phyloP scores from a whole-genome alignment of 139 green algal genomes.

The Edaphochlamys debaryana region DNA sequence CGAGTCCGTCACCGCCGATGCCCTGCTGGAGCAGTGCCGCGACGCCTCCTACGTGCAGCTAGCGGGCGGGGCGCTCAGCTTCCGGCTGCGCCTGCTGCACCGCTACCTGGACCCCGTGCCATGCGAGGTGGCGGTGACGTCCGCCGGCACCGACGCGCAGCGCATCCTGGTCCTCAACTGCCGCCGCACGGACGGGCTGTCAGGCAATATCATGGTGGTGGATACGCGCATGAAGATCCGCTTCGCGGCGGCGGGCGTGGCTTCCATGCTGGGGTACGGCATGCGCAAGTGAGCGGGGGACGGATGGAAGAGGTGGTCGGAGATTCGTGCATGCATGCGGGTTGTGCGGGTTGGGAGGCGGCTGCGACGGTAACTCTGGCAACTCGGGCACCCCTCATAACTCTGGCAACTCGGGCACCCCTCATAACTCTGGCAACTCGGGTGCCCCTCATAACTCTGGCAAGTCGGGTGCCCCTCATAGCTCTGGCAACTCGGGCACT shows the following conservation, averaged over 20 bases:
- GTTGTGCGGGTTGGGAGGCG: no score
- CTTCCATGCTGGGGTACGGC: constrained; percentile 31
- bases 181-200: not conserved
- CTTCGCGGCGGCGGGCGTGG: constrained; percentile 40
- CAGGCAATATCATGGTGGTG: constrained; percentile 42
- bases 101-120: not conserved
- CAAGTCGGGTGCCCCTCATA: no score
- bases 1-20: not conserved
- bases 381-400: no score
- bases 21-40: not conserved
- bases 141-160: constrained; percentile 24
- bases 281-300: not conserved
- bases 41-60: not conserved
- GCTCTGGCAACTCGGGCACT: no score
- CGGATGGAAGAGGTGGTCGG: no score
- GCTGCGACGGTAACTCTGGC: no score
- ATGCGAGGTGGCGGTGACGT: not conserved
- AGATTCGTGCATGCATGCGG: no score
- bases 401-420: no score
- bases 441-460: no score
- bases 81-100: not conserved
- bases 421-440: no score
- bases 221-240: constrained; percentile 12
- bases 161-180: constrained; percentile 29
- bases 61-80: not conserved